A percentile compares a stretch with the other conserved stretches of the same genome.
Evolutionary conservation across 306 rosid species (phyloP).

Genomic region (Acacia confusa): DNA sequence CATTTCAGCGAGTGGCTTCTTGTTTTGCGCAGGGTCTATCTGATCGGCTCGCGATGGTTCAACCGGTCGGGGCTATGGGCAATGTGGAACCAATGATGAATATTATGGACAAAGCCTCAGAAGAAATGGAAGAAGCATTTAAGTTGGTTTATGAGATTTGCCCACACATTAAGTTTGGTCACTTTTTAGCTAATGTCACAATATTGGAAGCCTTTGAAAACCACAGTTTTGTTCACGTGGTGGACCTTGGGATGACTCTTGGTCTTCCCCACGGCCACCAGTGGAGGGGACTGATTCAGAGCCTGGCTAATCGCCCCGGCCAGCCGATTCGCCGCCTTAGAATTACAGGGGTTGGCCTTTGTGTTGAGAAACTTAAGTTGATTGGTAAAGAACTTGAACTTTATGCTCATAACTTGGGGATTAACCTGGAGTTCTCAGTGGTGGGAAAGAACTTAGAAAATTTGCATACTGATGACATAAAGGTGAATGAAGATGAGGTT

Average conservation of each 20-base stretch:
- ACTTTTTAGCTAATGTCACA: slow-evolving; percentile 66
- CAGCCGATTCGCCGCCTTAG: slow-evolving; percentile 44
- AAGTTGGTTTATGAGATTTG: slow-evolving; percentile 70
- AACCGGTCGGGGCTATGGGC: slow-evolving; percentile 55
- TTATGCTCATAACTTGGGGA: slow-evolving; percentile 53
- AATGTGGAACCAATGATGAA: slow-evolving; percentile 41
- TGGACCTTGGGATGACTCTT: slow-evolving; percentile 77
- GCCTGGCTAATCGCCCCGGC: slow-evolving; percentile 43
- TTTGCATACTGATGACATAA: slow-evolving; percentile 51
- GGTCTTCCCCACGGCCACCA: slow-evolving; percentile 74
- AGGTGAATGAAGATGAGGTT: slow-evolving; percentile 55
- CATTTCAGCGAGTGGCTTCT: slow-evolving; percentile 87
- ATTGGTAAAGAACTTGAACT: slow-evolving; percentile 67
- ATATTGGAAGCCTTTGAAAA: slow-evolving; percentile 99
- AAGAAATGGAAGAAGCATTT: slow-evolving; percentile 72
- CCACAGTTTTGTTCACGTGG: slow-evolving; percentile 78
- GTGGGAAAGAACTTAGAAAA: slow-evolving; percentile 66
- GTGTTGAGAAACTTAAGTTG: slow-evolving; percentile 38
- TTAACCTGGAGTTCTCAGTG: slow-evolving; percentile 50
- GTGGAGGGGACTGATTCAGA: slow-evolving; percentile 64
- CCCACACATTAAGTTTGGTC: slow-evolving; percentile 83
- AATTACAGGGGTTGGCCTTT: slow-evolving; percentile 67
- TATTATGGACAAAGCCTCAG: slow-evolving; percentile 54
- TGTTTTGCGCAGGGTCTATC: slow-evolving; percentile 83
- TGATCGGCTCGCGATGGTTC: slow-evolving; percentile 59